Percentiles rank a stretch among this genome's conserved stretches.
These are phyloP conservation scores for Xylaria sp. DNA, from an alignment of 2,329 filamentous ascomycete species.

Conservation along the genomic window DNA sequence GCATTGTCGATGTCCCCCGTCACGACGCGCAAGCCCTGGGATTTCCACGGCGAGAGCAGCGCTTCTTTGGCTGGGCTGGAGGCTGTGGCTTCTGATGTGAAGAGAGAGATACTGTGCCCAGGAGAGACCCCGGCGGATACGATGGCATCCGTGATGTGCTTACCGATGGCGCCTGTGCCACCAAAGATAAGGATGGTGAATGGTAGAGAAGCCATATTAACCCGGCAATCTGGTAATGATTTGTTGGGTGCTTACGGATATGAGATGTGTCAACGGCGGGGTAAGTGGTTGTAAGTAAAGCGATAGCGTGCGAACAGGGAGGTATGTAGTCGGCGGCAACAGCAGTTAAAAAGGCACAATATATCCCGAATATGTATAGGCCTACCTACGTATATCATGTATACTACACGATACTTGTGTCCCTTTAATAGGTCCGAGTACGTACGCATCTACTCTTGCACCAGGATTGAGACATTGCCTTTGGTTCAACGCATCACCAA, in stretches of 20 bases:
- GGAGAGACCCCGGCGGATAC: constrained; percentile 49
- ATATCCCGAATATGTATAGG: too few species aligned
- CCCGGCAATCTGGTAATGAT: background rate
- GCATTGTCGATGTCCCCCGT: constrained; percentile 64
- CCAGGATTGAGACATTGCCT: background rate
- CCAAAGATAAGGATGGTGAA: constrained; percentile 51
- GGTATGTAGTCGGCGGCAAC: background rate
- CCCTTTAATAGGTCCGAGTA: background rate
- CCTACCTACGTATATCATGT: background rate
- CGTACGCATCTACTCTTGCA: background rate
- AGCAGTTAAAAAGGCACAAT: background rate
- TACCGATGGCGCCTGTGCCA: constrained; percentile 51
- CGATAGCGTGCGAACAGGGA: background rate
- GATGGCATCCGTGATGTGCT: constrained; percentile 50
- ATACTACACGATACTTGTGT: background rate
- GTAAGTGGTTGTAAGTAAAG: background rate
- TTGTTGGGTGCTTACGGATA: background rate
- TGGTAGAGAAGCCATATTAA: constrained; percentile 41
- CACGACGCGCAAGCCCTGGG: constrained; percentile 63
- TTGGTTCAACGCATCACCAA: background rate
- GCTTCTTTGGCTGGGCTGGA: constrained; percentile 57
- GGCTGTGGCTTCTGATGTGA: constrained; percentile 65
- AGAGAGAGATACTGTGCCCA: constrained; percentile 56
- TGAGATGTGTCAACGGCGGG: background rate
- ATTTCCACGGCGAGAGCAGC: constrained; percentile 56